Conservation (phyloP, 139 green algal genomes). For the Chlorella sp. region DNA sequence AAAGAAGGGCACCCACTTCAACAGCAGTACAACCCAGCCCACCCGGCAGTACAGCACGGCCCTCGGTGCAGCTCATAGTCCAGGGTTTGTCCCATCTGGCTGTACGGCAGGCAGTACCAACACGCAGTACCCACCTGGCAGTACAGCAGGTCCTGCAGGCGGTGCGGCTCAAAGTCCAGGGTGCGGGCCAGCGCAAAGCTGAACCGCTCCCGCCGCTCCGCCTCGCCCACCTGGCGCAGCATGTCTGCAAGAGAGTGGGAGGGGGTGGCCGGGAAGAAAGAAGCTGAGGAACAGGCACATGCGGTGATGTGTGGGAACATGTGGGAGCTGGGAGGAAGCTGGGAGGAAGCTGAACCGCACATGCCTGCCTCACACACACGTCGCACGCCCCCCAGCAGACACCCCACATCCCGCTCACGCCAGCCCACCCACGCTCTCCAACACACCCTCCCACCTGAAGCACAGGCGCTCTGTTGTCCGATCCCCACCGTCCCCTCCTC, state of each 20-base stretch:
- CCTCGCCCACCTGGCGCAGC: constrained; percentile 7
- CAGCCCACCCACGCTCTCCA: too few relatives aligned
- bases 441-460: too few relatives aligned
- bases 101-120: not conserved
- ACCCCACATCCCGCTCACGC: too few relatives aligned
- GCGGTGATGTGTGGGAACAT: too few relatives aligned
- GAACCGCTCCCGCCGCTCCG: constrained; percentile 29
- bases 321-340: too few relatives aligned
- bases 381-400: too few relatives aligned
- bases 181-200: constrained; percentile 22
- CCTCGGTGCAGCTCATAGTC: constrained; percentile 6
- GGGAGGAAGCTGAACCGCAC: too few relatives aligned
- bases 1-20: too few relatives aligned
- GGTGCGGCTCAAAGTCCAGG: constrained; percentile 11
- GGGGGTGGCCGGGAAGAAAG: too few relatives aligned
- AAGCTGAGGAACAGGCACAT: not conserved
- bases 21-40: not conserved
- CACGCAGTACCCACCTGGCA: not conserved
- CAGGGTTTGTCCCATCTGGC: not conserved
- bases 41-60: constrained; percentile 23
- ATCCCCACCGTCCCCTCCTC: not conserved
- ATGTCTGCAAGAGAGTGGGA: not conserved
- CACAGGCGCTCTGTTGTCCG: too few relatives aligned
- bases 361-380: too few relatives aligned
- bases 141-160: constrained; percentile 31